Evolutionary conservation across 202 grass and related monocot species (phyloP).

Genomic region (Digitaria exilis): DNA sequence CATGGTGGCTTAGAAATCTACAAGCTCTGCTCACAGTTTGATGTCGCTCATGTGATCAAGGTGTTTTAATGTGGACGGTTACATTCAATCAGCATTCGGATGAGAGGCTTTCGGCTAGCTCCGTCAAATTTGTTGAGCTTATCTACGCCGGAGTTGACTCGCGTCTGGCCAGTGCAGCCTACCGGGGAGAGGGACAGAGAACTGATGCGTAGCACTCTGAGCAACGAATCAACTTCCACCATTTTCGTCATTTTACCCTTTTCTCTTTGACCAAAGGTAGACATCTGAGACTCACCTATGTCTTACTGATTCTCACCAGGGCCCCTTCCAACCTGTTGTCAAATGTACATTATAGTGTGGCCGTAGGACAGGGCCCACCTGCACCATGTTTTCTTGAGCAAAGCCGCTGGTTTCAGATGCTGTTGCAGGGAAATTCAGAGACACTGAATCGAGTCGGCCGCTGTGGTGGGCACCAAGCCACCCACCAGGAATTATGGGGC

Average conservation of each 20-base stretch:
- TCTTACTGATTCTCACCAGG: too few relatives aligned
- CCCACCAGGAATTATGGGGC: neutral
- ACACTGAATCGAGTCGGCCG: neutral
- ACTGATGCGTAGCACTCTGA: too few relatives aligned
- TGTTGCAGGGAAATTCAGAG: neutral
- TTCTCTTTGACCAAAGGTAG: neutral
- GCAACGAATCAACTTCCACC: neutral
- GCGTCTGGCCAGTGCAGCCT: too few relatives aligned
- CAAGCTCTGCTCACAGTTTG: neutral
- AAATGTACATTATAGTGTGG: neutral
- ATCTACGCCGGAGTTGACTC: too few relatives aligned
- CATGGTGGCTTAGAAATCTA: neutral
- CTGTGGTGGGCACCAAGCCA: neutral
- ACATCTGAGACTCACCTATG: neutral
- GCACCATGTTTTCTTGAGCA: neutral
- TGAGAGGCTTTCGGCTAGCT: too few relatives aligned
- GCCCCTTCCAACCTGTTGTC: neutral
- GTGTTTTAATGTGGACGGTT: neutral
- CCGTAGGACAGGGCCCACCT: neutral
- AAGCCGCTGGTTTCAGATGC: neutral
- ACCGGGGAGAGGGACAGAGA: too few relatives aligned
- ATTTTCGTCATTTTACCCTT: neutral
- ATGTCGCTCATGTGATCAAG: neutral
- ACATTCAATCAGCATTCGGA: neutral
- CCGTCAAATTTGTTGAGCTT: too few relatives aligned